phyloP scores from a whole-genome alignment of 345 rosid genomes.

The Erucastrum elatum region DNA sequence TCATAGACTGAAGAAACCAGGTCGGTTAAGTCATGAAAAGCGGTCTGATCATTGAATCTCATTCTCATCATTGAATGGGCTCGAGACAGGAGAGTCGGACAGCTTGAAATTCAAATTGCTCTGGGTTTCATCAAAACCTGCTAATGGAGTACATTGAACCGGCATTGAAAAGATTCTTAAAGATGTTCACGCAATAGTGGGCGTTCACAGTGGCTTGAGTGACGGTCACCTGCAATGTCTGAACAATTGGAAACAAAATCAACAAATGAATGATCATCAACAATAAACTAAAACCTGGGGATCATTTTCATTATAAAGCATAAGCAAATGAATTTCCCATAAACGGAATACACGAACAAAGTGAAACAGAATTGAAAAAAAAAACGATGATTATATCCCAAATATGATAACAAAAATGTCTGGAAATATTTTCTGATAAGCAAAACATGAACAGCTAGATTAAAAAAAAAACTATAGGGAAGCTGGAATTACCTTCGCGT shows the following conservation, averaged over 20 bases:
- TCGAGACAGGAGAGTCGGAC: background rate
- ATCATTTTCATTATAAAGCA: too few relatives aligned
- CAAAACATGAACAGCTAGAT: background rate
- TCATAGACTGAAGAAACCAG: background rate
- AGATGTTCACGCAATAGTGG: background rate
- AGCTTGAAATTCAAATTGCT: background rate
- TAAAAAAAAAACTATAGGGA: background rate
- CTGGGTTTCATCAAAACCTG: background rate
- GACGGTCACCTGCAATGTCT: too few relatives aligned
- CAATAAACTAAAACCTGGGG: background rate
- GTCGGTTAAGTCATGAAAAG: background rate
- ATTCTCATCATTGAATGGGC: too few relatives aligned
- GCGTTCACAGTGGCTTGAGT: background rate
- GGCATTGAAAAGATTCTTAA: background rate
- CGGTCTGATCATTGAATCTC: too few relatives aligned
- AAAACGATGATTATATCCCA: background rate
- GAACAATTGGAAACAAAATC: too few relatives aligned
- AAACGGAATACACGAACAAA: background rate
- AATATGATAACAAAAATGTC: too few relatives aligned
- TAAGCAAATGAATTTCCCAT: background rate
- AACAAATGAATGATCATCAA: too few relatives aligned
- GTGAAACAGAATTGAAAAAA: background rate
- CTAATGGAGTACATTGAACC: background rate
- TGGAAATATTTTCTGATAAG: background rate
- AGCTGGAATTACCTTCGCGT: background rate